Evolutionary conservation across 2,329 filamentous ascomycete genomes (phyloP).

Genomic region (Byssoonygena ceratinophila): DNA sequence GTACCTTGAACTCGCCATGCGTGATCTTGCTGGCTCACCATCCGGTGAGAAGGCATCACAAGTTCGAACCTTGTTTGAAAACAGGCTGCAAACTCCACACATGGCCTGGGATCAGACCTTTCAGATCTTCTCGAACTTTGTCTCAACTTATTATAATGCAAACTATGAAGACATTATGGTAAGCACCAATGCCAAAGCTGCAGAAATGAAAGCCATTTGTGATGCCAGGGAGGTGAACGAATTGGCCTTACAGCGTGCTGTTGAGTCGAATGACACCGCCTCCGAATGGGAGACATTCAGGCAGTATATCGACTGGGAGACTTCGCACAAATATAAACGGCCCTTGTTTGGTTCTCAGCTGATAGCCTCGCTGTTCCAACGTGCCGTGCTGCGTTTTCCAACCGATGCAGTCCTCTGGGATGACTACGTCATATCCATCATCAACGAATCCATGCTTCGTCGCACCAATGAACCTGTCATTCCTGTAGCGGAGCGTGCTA

Average conservation of each 20-base stretch:
- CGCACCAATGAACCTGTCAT: slow-evolving; percentile 45
- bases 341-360: slow-evolving; percentile 44
- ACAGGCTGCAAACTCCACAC: slow-evolving; percentile 49
- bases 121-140: slow-evolving; percentile 49
- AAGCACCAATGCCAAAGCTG: slow-evolving; percentile 41
- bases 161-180: slow-evolving; percentile 51
- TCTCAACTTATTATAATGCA: slow-evolving; percentile 45
- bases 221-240: slow-evolving; percentile 46
- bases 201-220: slow-evolving; percentile 45
- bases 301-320: slow-evolving; percentile 81
- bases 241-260: slow-evolving; percentile 42
- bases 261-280: slow-evolving; percentile 42
- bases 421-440: slow-evolving; percentile 67
- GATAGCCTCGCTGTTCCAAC: slow-evolving; percentile 58
- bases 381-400: slow-evolving; percentile 63
- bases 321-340: slow-evolving; percentile 50
- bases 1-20: slow-evolving; percentile 45
- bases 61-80: slow-evolving; percentile 43
- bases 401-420: slow-evolving; percentile 69
- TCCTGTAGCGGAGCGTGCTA: slow-evolving; percentile 67
- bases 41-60: slow-evolving; percentile 40
- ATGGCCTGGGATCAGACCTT: slow-evolving; percentile 50
- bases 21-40: slow-evolving; percentile 42
- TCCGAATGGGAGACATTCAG: slow-evolving; percentile 44
- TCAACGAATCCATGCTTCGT: slow-evolving; percentile 42